Conservation (phyloP, 306 rosid species). For the Pyrus pyrifolia region DNA sequence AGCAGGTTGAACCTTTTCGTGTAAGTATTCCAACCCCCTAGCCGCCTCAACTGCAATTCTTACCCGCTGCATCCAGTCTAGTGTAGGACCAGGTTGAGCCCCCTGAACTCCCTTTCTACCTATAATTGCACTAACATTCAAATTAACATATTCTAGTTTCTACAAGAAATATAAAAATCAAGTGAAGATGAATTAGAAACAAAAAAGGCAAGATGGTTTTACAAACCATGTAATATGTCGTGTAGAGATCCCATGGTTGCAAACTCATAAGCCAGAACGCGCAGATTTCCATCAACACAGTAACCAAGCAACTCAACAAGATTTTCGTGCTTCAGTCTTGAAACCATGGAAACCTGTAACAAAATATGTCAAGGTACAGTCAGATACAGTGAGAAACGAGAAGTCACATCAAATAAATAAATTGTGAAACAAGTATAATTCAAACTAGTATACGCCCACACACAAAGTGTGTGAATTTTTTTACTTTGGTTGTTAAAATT, state of each 20-base stretch:
- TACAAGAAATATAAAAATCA: neutral
- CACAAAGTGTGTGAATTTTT: too few relatives aligned
- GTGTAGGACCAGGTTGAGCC: slow-evolving; percentile 52
- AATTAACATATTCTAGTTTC: neutral
- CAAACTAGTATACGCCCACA: neutral
- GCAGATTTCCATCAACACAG: slow-evolving; percentile 91
- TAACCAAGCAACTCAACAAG: slow-evolving; percentile 94
- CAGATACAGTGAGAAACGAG: too few relatives aligned
- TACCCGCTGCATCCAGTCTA: slow-evolving; percentile 53
- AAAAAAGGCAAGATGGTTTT: neutral
- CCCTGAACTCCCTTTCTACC: slow-evolving; percentile 60
- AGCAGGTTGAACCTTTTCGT: slow-evolving; percentile 45
- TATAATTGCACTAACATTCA: slow-evolving; percentile 5
- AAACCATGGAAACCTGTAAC: slow-evolving; percentile 78
- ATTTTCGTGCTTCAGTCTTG: slow-evolving; percentile 88
- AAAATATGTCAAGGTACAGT: slow-evolving; percentile 9
- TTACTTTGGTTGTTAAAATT: too few relatives aligned
- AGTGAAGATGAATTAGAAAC: neutral
- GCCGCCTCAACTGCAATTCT: slow-evolving; percentile 54
- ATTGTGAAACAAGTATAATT: neutral
- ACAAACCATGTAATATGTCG: slow-evolving; percentile 85
- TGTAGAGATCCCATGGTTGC: slow-evolving; percentile 99
- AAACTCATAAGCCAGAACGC: slow-evolving; percentile 90
- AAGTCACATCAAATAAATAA: slow-evolving; percentile 2
- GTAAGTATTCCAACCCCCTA: slow-evolving; percentile 52